Conservation (phyloP, 2,329 filamentous ascomycete species). For the Hypomyces perniciosus region DNA sequence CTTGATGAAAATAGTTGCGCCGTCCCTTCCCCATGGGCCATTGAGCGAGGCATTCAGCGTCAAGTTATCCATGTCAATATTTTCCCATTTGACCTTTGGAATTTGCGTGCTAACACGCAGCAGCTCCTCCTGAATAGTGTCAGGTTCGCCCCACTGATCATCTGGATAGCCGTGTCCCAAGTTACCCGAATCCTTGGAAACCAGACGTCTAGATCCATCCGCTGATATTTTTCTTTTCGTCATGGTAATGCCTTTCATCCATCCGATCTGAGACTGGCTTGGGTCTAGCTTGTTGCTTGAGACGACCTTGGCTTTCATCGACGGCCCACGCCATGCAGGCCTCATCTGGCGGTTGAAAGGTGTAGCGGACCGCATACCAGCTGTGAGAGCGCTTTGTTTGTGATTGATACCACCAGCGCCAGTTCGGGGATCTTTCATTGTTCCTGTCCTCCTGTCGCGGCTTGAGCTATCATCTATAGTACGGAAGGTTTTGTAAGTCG, state of each 20-base stretch:
- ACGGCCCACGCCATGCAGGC: conserved; percentile 48
- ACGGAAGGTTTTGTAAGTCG: conserved; percentile 78
- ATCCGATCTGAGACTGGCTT: conserved; percentile 55
- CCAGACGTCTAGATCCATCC: conserved; percentile 36
- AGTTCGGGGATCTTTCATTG: conserved; percentile 56
- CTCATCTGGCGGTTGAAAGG: conserved; percentile 24
- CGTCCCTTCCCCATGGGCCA: conserved; percentile 56
- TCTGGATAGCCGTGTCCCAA: conserved; percentile 47
- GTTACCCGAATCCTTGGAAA: conserved; percentile 47
- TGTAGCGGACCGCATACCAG: conserved; percentile 35
- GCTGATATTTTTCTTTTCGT: conserved; percentile 46
- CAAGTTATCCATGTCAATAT: conserved; percentile 57
- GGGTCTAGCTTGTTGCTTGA: conserved; percentile 38
- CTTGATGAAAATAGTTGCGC: conserved; percentile 55
- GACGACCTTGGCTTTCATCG: conserved; percentile 51
- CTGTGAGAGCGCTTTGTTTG: conserved; percentile 38
- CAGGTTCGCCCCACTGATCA: conserved; percentile 54
- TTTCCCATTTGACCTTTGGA: conserved; percentile 59
- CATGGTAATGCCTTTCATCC: conserved; percentile 65
- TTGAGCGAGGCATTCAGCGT: conserved; percentile 55
- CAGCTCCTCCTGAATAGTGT: conserved; percentile 59
- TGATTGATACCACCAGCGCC: conserved; percentile 35
- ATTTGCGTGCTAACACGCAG: conserved; percentile 56
- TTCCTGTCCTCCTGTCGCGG: conserved; percentile 52
- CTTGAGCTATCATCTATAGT: conserved; percentile 57